Conservation (phyloP, 306 rosid species). For the Begonia fuchsioides region DNA sequence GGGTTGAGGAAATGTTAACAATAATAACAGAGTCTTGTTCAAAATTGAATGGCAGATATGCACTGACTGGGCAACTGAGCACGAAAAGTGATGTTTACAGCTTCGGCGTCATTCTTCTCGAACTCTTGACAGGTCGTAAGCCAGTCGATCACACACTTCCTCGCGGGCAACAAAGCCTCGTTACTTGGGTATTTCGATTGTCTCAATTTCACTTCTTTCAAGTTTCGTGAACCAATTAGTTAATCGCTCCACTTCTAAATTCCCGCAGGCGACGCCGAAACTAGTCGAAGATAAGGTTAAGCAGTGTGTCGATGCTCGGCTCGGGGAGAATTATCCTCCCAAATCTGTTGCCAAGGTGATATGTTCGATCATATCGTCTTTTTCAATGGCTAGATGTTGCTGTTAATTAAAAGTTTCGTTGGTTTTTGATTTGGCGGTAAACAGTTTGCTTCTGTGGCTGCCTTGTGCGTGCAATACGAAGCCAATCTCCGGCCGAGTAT, state of each 20-base stretch:
- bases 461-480: constrained; percentile 2
- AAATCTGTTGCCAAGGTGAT: constrained; percentile 74
- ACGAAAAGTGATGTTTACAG: constrained; percentile 77
- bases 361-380: background rate
- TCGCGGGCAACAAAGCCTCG: constrained; percentile 84
- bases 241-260: constrained; percentile 1
- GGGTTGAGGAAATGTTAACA: too few species aligned
- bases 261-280: constrained; percentile 60
- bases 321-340: constrained; percentile 53
- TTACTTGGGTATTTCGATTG: constrained; percentile 55
- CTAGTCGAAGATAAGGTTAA: constrained; percentile 80
- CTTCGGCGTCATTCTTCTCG: constrained; percentile 63
- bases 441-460: constrained; percentile 1
- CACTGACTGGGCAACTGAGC: constrained; percentile 64
- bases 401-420: background rate
- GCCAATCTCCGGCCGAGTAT: background rate
- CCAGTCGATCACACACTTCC: constrained; percentile 79
- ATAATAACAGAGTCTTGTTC: too few species aligned
- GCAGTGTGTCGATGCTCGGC: constrained; percentile 60
- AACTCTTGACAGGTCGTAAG: constrained; percentile 67
- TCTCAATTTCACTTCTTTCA: background rate
- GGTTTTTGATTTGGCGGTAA: background rate
- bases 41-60: constrained; percentile 39
- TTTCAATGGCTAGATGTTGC: too few species aligned
- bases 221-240: background rate